These are phyloP conservation scores for Citrus australasica DNA, from an alignment of 345 rosid genomes.

Conservation along the genomic window DNA sequence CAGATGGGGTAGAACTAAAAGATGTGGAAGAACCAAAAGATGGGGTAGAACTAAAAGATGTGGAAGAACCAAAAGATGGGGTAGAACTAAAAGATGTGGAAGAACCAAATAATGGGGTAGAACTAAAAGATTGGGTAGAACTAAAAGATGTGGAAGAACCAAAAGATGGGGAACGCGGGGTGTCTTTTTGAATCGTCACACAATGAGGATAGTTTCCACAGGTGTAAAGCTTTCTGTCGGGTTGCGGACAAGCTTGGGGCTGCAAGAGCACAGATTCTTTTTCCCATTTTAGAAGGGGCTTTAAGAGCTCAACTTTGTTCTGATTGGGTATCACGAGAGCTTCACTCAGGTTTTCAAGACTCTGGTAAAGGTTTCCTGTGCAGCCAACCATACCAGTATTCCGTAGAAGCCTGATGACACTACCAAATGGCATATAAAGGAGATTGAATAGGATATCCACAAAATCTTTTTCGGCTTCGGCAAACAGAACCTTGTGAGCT, in stretches of 20 bases:
- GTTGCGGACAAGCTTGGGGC: neutral
- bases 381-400: conserved; percentile 11
- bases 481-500: conserved; percentile 3
- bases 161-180: neutral
- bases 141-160: too few species aligned
- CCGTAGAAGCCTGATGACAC: neutral
- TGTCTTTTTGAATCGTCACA: neutral
- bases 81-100: too few species aligned
- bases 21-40: too few species aligned
- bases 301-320: neutral
- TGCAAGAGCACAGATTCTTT: too few species aligned
- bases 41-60: too few species aligned
- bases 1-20: too few species aligned
- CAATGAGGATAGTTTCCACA: too few species aligned
- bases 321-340: neutral
- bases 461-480: conserved; percentile 10
- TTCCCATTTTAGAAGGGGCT: neutral
- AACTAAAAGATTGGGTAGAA: too few species aligned
- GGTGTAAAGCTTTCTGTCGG: too few species aligned
- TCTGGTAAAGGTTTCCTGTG: neutral
- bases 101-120: too few species aligned
- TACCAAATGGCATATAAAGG: conserved; percentile 19
- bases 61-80: too few species aligned
- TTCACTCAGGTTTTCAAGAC: neutral
- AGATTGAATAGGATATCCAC: conserved; percentile 20